phyloP scores from a whole-genome alignment of 768 basidiomycete genomes.

The Rhizopogon vesiculosus region DNA sequence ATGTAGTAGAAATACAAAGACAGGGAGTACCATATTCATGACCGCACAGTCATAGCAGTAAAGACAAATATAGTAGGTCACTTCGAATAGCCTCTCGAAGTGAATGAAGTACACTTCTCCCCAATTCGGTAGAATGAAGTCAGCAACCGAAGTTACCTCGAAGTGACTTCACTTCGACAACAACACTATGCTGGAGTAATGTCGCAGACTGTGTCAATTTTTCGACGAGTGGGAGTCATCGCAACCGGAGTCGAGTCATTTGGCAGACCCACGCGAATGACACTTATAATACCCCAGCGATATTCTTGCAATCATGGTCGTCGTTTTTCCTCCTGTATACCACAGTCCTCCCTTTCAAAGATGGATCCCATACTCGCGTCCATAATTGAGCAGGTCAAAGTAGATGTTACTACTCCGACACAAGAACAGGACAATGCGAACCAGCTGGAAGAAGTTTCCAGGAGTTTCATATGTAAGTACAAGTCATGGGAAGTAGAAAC shows the following conservation, averaged over 20 bases:
- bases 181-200: no score
- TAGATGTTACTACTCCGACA: constrained; percentile 56
- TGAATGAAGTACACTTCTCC: no score
- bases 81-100: no score
- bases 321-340: not conserved
- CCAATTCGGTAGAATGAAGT: no score
- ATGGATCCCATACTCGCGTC: constrained; percentile 17
- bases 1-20: no score
- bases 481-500: not conserved
- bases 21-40: no score
- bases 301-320: not conserved
- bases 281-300: not conserved
- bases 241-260: not conserved
- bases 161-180: no score
- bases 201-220: no score
- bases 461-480: constrained; percentile 66
- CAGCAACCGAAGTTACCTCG: no score
- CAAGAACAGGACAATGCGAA: constrained; percentile 55
- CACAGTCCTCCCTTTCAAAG: not conserved
- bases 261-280: not conserved
- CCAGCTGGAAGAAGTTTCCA: constrained; percentile 49
- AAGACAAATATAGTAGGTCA: no score
- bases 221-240: not conserved
- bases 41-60: no score
- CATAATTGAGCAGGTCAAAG: constrained; percentile 39